phyloP scores from a whole-genome alignment of 306 rosid genomes.

The Medicago truncatula region MtrunA17r5.0-ANR NC_053044.1:1335501-1336000 shows the following conservation, averaged over 20 bases:
- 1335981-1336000: no score
- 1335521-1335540: slow-evolving; percentile 81
- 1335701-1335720: not conserved
- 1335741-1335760: not conserved
- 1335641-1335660: not conserved
- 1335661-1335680: not conserved
- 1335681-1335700: not conserved
- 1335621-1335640: not conserved
- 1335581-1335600: slow-evolving; percentile 4
- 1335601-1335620: slow-evolving; percentile 7
- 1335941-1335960: no score
- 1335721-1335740: not conserved
- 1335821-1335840: no score
- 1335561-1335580: slow-evolving; percentile 4
- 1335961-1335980: no score
- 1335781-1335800: not conserved
- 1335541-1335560: slow-evolving; percentile 27
- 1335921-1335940: no score
- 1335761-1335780: not conserved
- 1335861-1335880: no score
- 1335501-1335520: slow-evolving; percentile 83
- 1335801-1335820: no score
- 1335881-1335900: no score
- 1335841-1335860: no score
- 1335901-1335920: no score